Conservation (phyloP, 2,329 filamentous ascomycete species). For the Fusarium sp. region DNA sequence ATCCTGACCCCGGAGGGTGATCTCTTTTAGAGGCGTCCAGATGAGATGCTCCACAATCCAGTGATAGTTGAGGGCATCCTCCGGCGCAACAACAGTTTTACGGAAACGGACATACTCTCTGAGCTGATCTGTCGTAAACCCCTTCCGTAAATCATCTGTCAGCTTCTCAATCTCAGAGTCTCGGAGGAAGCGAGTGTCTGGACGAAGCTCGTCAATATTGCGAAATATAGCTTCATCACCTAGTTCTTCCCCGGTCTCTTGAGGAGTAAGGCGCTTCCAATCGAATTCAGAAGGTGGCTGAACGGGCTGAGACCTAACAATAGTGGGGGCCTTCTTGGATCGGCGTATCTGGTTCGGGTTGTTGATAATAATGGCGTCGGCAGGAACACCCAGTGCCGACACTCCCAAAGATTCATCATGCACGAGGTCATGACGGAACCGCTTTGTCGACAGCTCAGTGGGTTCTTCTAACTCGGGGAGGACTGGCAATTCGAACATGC, state of each 20-base stretch:
- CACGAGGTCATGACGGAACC: conserved; percentile 45
- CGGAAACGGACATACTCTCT: conserved; percentile 53
- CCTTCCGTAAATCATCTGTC: conserved; percentile 51
- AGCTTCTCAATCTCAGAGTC: conserved; percentile 58
- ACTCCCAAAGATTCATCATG: conserved; percentile 48
- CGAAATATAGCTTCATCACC: conserved; percentile 53
- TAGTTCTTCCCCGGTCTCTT: conserved; percentile 43
- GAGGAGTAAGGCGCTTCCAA: conserved; percentile 49
- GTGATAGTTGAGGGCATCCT: conserved; percentile 39
- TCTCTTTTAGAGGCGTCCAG: conserved; percentile 51
- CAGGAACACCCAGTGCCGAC: conserved; percentile 51
- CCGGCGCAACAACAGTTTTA: conserved; percentile 4
- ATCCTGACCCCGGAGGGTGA: conserved; percentile 29
- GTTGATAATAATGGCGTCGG: conserved; percentile 62
- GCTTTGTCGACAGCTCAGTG: background rate
- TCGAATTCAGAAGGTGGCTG: conserved; percentile 37
- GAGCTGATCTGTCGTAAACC: conserved; percentile 63
- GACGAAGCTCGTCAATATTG: conserved; percentile 64
- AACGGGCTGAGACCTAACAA: conserved; percentile 35
- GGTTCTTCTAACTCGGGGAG: conserved; percentile 13
- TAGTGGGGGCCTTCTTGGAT: conserved; percentile 23
- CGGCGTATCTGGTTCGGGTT: conserved; percentile 50
- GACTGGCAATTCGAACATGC: conserved; percentile 1
- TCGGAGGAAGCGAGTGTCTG: conserved; percentile 55
- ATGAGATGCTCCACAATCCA: conserved; percentile 58